Percentiles rank a stretch among this genome's conserved stretches.
phyloP scores from a whole-genome alignment of 148 eudicot species.

The Heliosperma pusillum region DNA sequence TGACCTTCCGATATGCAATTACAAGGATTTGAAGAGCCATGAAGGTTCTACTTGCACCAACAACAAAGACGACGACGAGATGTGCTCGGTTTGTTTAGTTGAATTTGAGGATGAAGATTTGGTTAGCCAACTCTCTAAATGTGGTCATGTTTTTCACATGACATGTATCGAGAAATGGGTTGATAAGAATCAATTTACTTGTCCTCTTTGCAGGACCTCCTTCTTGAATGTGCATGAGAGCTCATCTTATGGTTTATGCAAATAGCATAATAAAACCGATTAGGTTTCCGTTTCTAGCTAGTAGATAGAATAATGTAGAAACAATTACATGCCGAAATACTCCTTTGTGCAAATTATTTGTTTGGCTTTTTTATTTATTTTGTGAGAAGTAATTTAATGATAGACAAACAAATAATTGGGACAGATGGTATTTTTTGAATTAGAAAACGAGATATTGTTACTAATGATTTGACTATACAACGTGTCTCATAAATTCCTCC shows the following conservation, averaged over 20 bases:
- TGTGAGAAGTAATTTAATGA: no score
- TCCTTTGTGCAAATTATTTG: no score
- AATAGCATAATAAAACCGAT: not conserved
- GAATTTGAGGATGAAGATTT: constrained; percentile 53
- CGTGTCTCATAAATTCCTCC: not conserved
- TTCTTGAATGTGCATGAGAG: constrained; percentile 28
- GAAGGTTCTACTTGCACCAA: not conserved
- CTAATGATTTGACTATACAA: no score
- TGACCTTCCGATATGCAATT: constrained; percentile 36
- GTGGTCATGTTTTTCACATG: constrained; percentile 59
- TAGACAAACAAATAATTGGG: no score
- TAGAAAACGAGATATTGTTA: not conserved
- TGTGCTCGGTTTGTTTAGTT: constrained; percentile 65
- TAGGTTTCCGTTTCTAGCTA: constrained; percentile 5
- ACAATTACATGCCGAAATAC: no score
- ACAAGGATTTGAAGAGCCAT: constrained; percentile 32
- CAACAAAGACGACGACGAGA: constrained; percentile 12
- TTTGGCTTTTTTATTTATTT: no score
- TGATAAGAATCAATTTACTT: constrained; percentile 45
- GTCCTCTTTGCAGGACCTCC: constrained; percentile 73
- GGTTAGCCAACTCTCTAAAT: constrained; percentile 48
- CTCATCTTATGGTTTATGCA: constrained; percentile 14
- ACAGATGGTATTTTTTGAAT: no score
- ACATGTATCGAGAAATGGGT: constrained; percentile 64
- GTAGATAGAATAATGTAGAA: not conserved